These are phyloP conservation scores for Adansonia digitata DNA, from an alignment of 345 rosid species.

Conservation along the genomic window DNA sequence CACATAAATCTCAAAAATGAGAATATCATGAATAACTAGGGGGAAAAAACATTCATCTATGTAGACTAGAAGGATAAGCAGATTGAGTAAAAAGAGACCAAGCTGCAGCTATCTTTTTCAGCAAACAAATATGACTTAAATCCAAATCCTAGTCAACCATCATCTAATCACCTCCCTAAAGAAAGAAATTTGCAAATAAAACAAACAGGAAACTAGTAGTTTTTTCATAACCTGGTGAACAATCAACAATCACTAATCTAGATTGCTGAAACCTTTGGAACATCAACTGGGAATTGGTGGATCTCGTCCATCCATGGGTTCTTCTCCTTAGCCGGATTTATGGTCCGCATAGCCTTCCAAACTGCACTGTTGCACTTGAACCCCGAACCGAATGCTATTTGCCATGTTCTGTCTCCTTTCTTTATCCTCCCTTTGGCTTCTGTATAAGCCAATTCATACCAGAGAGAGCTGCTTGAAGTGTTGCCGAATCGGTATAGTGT, in stretches of 20 bases:
- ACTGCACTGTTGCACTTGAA: slow-evolving; percentile 45
- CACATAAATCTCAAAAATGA: neutral
- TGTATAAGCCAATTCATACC: slow-evolving; percentile 43
- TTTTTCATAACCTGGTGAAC: no score
- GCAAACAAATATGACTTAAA: neutral
- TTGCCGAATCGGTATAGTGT: slow-evolving; percentile 45
- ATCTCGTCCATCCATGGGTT: slow-evolving; percentile 44
- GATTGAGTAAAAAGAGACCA: neutral
- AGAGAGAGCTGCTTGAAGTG: slow-evolving; percentile 42
- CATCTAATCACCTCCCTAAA: neutral
- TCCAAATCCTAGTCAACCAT: neutral
- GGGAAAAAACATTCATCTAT: neutral
- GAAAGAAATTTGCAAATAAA: neutral
- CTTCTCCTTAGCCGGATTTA: slow-evolving; percentile 22
- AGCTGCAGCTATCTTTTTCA: neutral
- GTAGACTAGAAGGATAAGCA: neutral
- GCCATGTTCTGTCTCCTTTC: slow-evolving; percentile 38
- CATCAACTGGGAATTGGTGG: slow-evolving; percentile 38
- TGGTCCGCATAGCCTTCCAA: slow-evolving; percentile 36
- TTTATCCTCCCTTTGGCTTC: slow-evolving; percentile 42
- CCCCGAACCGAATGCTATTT: slow-evolving; percentile 31
- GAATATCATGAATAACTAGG: neutral
- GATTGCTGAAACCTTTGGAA: slow-evolving; percentile 5
- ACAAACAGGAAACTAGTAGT: no score
- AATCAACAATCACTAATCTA: no score